Evolutionary conservation across 1,139 yeast genomes (phyloP), one percentile per base, ranked within the genome.

Genomic region (Meyerozyma guilliermondii): DNA sequence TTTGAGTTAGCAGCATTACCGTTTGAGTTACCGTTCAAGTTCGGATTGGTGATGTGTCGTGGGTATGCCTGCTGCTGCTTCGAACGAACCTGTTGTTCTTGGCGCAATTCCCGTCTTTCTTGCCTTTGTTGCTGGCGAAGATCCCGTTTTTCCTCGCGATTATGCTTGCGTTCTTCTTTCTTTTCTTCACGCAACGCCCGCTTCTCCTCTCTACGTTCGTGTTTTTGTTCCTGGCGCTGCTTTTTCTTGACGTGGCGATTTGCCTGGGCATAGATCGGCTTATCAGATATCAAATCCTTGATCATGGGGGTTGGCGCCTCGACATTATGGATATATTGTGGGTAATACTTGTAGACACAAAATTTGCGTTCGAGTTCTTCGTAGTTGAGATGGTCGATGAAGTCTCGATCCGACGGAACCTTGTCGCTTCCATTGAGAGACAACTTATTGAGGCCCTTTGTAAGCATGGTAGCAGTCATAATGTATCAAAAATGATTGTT

Each of bases 231-330:
- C 29, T 43, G 18, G 29, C 39, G 40, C 9, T 39, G 51, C 39
- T 47, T 40, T 49, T 50, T 56, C 55, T 56, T 58, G n/a, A 65
- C 54, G 44, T 64, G 69, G 43, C 60, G 60, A 47, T 70, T 71
- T 34, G 75, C 76, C 26, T 66, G 62, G 34, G 62, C 54, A 44
- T 46, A 72, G 20, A 72, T 71, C 4, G 77, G 78, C 46, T 68
- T 68, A 44, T 68, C 67, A 22, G 52, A 49, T 13, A 72, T 60
- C 55, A 69, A 52, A 39, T 58, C 63, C 43, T 58, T 60, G 39
- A 72, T 57, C 36, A 56, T 56, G 3, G 77, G 76, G 2, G 77
- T 71, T 17, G 64, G 53, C 4, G 62, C 56, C 26, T 56, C 68
- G 24, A 62, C 62, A 51, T 72, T 71, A 46, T 71, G 77, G 45